phyloP scores from a whole-genome alignment of 352 stramenopile genomes.

The Paralagenidium karlingii region DNA sequence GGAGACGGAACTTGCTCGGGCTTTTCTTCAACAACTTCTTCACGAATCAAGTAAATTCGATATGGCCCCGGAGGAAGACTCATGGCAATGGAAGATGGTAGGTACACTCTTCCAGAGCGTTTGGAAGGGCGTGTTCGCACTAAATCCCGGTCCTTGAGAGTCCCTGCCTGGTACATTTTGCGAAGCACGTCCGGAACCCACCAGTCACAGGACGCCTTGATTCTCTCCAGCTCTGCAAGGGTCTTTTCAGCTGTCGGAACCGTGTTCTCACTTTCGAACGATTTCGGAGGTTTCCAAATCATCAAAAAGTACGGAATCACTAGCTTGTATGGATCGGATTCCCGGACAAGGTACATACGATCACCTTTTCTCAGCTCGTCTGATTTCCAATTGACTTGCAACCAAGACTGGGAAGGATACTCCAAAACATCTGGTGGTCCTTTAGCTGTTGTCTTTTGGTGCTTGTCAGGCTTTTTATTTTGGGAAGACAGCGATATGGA shows the following conservation, averaged over 20 bases:
- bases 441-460: background rate
- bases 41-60: slow-evolving; percentile 28
- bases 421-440: slow-evolving; percentile 6
- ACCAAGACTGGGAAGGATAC: slow-evolving; percentile 22
- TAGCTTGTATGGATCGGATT: slow-evolving; percentile 22
- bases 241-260: too few relatives aligned
- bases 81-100: slow-evolving; percentile 26
- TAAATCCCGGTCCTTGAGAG: too few relatives aligned
- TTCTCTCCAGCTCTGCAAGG: slow-evolving; percentile 1
- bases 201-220: slow-evolving; percentile 15
- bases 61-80: slow-evolving; percentile 31
- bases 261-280: too few relatives aligned
- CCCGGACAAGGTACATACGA: slow-evolving; percentile 25
- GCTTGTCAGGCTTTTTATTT: background rate
- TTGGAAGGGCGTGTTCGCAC: slow-evolving; percentile 9
- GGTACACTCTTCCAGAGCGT: slow-evolving; percentile 6
- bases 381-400: slow-evolving; percentile 26
- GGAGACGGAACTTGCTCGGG: too few relatives aligned
- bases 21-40: slow-evolving; percentile 11
- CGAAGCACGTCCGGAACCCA: slow-evolving; percentile 15
- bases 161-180: slow-evolving; percentile 13
- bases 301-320: slow-evolving; percentile 27
- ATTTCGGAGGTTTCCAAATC: slow-evolving; percentile 17
- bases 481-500: too few relatives aligned
- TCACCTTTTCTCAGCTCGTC: slow-evolving; percentile 12